These are phyloP conservation scores for Panellus pusillus DNA, from an alignment of 768 basidiomycete species.

Conservation along the genomic window DNA sequence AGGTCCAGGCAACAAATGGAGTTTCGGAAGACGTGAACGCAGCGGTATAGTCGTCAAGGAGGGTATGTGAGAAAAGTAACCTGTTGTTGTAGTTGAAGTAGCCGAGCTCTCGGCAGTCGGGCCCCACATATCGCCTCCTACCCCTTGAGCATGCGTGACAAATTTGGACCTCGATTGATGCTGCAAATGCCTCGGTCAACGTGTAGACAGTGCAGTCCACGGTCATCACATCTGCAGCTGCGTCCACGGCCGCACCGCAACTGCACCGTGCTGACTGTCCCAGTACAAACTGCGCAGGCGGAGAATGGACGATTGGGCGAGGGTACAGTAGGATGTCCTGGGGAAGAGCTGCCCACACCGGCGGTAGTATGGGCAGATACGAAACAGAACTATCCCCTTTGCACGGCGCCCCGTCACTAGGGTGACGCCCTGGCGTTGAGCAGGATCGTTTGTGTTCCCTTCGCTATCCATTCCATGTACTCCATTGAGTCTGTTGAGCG, in stretches of 20 bases:
- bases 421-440: background rate
- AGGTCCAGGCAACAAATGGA: constrained; percentile 9
- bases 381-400: background rate
- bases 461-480: background rate
- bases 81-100: constrained; percentile 19
- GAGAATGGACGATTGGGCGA: background rate
- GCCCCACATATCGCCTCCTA: constrained; percentile 6
- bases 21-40: constrained; percentile 15
- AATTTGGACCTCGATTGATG: constrained; percentile 5
- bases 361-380: background rate
- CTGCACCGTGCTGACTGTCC: background rate
- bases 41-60: constrained; percentile 14
- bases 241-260: background rate
- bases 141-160: constrained; percentile 5
- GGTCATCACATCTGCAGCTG: background rate
- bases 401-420: background rate
- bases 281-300: background rate
- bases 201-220: constrained; percentile 2
- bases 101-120: constrained; percentile 3
- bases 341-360: background rate
- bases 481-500: background rate
- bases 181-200: background rate
- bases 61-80: constrained; percentile 2
- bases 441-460: background rate
- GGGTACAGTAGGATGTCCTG: background rate